Evolutionary conservation across 1,284 basidiomycete genomes (phyloP).

Genomic region (Stereum hirsutum): DNA sequence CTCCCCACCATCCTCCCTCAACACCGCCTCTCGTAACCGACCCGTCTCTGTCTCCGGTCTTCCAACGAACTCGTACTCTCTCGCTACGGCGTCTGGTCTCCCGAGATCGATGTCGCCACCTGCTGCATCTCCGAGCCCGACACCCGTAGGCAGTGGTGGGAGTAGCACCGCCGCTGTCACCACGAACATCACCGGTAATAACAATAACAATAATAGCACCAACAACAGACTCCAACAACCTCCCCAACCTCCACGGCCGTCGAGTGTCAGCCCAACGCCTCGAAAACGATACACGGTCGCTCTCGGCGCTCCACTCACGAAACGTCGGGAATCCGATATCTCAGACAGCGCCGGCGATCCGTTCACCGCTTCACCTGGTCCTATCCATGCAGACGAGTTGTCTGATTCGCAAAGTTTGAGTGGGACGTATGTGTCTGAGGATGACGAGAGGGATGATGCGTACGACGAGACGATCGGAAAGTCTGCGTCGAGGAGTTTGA

Average conservation of each 20-base stretch:
- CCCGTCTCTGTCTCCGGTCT: constrained; percentile 15
- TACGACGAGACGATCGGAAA: constrained; percentile 60
- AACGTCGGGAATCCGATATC: constrained; percentile 16
- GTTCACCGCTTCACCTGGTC: constrained; percentile 30
- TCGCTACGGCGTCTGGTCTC: constrained; percentile 21
- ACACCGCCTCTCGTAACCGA: constrained; percentile 17
- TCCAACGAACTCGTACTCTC: constrained; percentile 4
- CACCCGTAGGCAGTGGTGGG: no score
- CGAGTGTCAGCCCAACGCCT: constrained; percentile 62
- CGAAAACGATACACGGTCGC: constrained; percentile 78
- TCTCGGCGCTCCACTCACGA: constrained; percentile 57
- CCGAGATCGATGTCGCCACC: constrained; percentile 15
- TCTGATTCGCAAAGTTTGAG: no score
- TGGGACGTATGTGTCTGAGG: constrained; percentile 21
- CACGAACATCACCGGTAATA: no score
- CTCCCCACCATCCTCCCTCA: constrained; percentile 46
- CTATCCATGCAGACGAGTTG: constrained; percentile 22
- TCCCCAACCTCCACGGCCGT: constrained; percentile 23
- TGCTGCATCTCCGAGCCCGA: constrained; percentile 15
- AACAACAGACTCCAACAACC: background rate
- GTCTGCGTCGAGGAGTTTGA: constrained; percentile 29
- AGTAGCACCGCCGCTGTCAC: no score
- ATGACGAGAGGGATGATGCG: constrained; percentile 22
- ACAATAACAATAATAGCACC: no score
- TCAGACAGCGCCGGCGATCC: constrained; percentile 27